Conservation (phyloP, 1,284 basidiomycete species). For the Ceratobasidium sp. region DNA sequence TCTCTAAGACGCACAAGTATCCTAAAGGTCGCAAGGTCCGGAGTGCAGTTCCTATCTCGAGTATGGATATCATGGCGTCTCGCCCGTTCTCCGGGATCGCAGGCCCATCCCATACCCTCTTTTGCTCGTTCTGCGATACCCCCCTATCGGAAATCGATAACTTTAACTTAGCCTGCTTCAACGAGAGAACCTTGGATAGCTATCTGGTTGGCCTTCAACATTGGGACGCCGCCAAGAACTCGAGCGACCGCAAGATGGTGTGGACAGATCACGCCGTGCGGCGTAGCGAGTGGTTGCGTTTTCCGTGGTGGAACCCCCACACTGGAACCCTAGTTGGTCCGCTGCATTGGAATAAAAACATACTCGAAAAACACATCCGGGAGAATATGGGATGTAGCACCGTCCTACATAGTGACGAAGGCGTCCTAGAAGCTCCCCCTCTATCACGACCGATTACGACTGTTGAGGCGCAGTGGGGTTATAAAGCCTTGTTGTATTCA, state of each 20-base stretch:
- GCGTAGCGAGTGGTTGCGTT: not conserved
- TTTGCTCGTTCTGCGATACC: not conserved
- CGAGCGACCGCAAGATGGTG: not conserved
- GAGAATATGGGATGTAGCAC: constrained; percentile 14
- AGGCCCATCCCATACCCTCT: not conserved
- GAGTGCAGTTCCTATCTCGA: not conserved
- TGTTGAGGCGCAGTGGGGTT: not conserved
- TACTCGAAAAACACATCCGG: constrained; percentile 3
- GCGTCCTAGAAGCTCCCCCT: not conserved
- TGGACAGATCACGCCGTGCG: not conserved
- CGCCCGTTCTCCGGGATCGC: not conserved
- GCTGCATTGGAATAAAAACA: constrained; percentile 9
- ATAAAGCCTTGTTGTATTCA: not conserved
- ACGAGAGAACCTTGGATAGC: not conserved
- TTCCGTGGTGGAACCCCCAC: constrained; percentile 3
- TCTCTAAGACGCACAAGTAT: constrained; percentile 45
- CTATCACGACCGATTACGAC: not conserved
- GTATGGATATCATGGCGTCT: not conserved
- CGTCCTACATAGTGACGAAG: not conserved
- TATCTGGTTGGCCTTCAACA: not conserved
- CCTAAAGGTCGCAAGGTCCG: constrained; percentile 18
- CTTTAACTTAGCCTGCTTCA: not conserved
- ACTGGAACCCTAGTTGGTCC: not conserved
- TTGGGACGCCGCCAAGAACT: not conserved
- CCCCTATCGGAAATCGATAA: not conserved